A percentile compares a stretch with the other conserved stretches of the same genome.
phyloP scores from a whole-genome alignment of 768 basidiomycete species.

The Mycena olivaceomarginata region DNA sequence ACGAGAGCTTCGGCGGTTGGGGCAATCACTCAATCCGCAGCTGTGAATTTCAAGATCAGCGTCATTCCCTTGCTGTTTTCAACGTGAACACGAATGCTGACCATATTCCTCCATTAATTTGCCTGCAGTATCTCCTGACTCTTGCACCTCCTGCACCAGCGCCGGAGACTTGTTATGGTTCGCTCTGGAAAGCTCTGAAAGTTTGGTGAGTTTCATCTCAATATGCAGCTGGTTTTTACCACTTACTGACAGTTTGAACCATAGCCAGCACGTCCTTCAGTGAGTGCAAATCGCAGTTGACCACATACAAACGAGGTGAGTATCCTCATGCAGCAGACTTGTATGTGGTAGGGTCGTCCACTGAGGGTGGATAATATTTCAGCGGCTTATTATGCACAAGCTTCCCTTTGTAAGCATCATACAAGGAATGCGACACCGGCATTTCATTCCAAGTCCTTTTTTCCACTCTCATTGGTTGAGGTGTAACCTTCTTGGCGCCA shows the following conservation, averaged over 20 bases:
- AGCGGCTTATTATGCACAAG: slow-evolving; percentile 23
- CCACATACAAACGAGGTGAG: neutral
- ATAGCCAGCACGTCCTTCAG: too few species aligned
- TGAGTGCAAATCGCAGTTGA: neutral
- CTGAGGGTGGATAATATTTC: slow-evolving; percentile 21
- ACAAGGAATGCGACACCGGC: neutral
- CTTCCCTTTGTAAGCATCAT: neutral
- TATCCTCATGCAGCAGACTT: slow-evolving; percentile 16
- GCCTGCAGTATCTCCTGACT: neutral
- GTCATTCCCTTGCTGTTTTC: too few species aligned
- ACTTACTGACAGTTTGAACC: too few species aligned
- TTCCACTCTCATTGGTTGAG: neutral
- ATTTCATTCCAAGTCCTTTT: neutral
- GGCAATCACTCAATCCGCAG: neutral
- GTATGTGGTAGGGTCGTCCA: neutral
- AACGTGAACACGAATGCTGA: neutral
- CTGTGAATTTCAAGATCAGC: neutral
- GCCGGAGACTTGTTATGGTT: slow-evolving; percentile 2
- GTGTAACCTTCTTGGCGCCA: neutral
- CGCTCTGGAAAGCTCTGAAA: neutral
- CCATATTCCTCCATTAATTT: slow-evolving; percentile 26
- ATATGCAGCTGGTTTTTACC: too few species aligned
- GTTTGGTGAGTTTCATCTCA: too few species aligned
- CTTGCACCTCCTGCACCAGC: neutral
- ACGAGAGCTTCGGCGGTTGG: neutral